phyloP scores from a whole-genome alignment of 192 early-diverging fungal species.

The Podila clonocystis region DNA sequence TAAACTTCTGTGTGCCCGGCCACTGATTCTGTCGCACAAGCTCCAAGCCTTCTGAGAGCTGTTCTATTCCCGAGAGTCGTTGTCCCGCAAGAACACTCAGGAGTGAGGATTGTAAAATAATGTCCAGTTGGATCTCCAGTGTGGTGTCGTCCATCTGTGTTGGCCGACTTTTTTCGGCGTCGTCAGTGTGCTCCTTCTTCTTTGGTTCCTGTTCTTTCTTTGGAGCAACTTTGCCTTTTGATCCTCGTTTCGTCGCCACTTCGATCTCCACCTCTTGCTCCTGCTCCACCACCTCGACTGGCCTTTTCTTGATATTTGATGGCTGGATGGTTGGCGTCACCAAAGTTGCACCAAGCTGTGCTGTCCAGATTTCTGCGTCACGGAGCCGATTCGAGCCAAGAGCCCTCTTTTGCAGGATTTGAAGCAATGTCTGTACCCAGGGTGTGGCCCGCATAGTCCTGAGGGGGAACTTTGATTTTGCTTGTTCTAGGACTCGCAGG shows the following conservation, averaged over 20 bases:
- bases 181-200: background rate
- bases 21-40: slow-evolving; percentile 30
- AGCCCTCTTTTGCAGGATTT: slow-evolving; percentile 30
- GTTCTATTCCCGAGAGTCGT: slow-evolving; percentile 11
- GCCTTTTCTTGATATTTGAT: background rate
- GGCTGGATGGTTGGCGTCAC: background rate
- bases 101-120: slow-evolving; percentile 19
- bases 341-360: slow-evolving; percentile 21
- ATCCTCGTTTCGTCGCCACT: background rate
- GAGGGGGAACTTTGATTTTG: slow-evolving; percentile 26
- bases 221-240: background rate
- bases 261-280: background rate
- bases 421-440: slow-evolving; percentile 43
- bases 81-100: slow-evolving; percentile 21
- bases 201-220: background rate
- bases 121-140: slow-evolving; percentile 27
- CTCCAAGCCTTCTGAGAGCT: slow-evolving; percentile 27
- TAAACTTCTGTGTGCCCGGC: slow-evolving; percentile 31
- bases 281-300: background rate
- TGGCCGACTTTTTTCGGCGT: background rate
- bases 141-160: slow-evolving; percentile 25
- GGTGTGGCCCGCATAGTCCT: slow-evolving; percentile 23
- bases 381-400: slow-evolving; percentile 13
- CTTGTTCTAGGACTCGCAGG: slow-evolving; percentile 14
- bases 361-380: slow-evolving; percentile 25